A percentile compares a stretch with the other conserved stretches of the same genome.
These are phyloP conservation scores for Spiraea crenata DNA, from an alignment of 331 rosid species.

Conservation along the genomic window DNA sequence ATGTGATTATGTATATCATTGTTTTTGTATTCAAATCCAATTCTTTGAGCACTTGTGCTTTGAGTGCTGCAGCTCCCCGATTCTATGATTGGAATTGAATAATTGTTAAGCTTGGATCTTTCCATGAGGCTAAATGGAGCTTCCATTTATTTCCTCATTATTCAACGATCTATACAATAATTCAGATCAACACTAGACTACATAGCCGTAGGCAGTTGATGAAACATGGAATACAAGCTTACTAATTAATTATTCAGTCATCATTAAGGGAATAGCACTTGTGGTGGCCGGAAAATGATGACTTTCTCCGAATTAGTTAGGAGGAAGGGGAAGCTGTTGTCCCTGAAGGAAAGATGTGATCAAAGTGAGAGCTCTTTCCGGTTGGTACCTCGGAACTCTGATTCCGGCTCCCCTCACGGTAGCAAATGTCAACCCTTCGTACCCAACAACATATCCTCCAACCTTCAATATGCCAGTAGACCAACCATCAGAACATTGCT, in stretches of 20 bases:
- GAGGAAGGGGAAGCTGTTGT: conserved; percentile 23
- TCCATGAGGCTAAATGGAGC: no score
- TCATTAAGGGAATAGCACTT: no score
- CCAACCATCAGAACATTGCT: no score
- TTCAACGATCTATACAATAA: no score
- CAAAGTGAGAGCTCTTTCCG: conserved; percentile 47
- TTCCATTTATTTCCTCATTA: no score
- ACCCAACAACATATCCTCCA: conserved; percentile 59
- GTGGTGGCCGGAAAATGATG: conserved; percentile 1
- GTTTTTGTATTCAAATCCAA: not conserved
- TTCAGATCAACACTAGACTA: no score
- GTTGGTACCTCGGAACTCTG: conserved; percentile 65
- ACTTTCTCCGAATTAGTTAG: not conserved
- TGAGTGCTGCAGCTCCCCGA: not conserved
- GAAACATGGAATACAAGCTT: no score
- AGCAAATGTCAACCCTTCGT: conserved; percentile 48
- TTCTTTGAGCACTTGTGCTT: not conserved
- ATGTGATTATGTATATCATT: no score
- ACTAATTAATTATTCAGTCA: no score
- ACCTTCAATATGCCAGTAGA: conserved; percentile 36
- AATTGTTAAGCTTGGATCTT: no score
- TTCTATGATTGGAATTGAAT: not conserved
- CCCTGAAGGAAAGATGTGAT: conserved; percentile 40
- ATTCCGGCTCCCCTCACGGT: conserved; percentile 62
- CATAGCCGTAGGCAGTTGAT: no score